Evolutionary conservation across 1,284 basidiomycete species (phyloP).

Genomic region (Moesziomyces antarcticus): DNA sequence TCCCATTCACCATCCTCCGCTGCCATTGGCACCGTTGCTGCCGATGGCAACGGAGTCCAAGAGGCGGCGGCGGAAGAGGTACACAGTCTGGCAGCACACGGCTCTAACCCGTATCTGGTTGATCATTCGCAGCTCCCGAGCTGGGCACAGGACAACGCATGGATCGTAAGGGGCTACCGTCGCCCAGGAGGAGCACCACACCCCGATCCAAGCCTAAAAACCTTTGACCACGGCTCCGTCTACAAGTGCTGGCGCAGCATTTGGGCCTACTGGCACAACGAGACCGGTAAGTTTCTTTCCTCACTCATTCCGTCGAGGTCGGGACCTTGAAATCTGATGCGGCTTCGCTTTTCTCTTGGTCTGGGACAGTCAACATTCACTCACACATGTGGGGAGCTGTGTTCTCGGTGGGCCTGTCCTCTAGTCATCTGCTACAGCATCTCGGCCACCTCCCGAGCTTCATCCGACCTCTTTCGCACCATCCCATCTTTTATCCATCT

Average conservation of each 20-base stretch:
- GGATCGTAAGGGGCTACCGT: constrained; percentile 62
- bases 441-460: constrained; percentile 40
- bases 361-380: constrained; percentile 82
- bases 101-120: constrained; percentile 52
- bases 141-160: constrained; percentile 64
- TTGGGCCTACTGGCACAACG: constrained; percentile 67
- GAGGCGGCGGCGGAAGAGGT: neutral
- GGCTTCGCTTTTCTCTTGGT: neutral
- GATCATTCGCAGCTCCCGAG: constrained; percentile 55
- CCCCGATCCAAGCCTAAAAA: constrained; percentile 27
- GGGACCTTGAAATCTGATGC: neutral
- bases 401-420: constrained; percentile 74
- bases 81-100: neutral
- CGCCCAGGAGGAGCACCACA: constrained; percentile 55
- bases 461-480: constrained; percentile 49
- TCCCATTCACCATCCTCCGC: neutral
- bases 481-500: constrained; percentile 53
- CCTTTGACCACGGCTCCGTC: constrained; percentile 58
- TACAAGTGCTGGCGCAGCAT: constrained; percentile 63
- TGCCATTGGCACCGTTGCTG: neutral
- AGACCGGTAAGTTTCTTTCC: constrained; percentile 48
- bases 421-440: constrained; percentile 52
- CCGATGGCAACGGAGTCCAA: neutral
- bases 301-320: no score
- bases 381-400: constrained; percentile 82